These are phyloP conservation scores for Trametes cingulata DNA, from an alignment of 768 basidiomycete species.

Conservation along the genomic window DNA sequence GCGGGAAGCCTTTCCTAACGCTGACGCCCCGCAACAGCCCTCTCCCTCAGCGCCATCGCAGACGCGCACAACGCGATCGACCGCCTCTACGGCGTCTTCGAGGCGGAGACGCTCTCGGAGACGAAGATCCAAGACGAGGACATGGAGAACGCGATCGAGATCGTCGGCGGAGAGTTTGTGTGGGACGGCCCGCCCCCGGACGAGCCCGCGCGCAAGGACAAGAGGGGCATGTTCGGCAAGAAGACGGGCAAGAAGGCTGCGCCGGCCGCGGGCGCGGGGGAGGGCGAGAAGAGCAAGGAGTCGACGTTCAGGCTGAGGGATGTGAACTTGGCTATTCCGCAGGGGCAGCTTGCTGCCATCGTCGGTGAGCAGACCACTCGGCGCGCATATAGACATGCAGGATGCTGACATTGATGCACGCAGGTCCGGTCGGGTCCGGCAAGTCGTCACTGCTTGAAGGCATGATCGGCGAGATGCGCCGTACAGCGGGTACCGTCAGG, in stretches of 20 bases:
- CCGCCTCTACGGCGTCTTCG: conserved; percentile 80
- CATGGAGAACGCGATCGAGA: conserved; percentile 64
- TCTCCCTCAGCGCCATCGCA: conserved; percentile 74
- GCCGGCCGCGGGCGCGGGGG: conserved; percentile 30
- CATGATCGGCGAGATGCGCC: conserved; percentile 82
- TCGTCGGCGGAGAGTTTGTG: conserved; percentile 65
- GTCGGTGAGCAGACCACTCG: conserved; percentile 51
- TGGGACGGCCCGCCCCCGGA: conserved; percentile 67
- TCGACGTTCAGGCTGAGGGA: conserved; percentile 64
- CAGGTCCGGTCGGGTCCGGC: conserved; percentile 63
- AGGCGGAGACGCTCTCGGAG: conserved; percentile 74
- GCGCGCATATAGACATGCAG: background rate
- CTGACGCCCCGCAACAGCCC: conserved; percentile 41
- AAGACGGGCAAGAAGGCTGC: conserved; percentile 28
- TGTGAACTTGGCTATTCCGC: conserved; percentile 67
- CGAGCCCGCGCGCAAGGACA: conserved; percentile 33
- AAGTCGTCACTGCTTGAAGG: conserved; percentile 74
- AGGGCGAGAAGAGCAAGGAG: conserved; percentile 39
- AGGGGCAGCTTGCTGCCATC: conserved; percentile 79
- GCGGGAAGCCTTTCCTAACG: background rate
- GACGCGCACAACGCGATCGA: conserved; percentile 82
- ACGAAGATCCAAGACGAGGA: conserved; percentile 53
- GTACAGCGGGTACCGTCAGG: conserved; percentile 57
- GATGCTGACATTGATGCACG: background rate
- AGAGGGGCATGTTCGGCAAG: conserved; percentile 31